Conservation (phyloP, 257 asterid genomes). For the Salvia miltiorrhiza region DNA sequence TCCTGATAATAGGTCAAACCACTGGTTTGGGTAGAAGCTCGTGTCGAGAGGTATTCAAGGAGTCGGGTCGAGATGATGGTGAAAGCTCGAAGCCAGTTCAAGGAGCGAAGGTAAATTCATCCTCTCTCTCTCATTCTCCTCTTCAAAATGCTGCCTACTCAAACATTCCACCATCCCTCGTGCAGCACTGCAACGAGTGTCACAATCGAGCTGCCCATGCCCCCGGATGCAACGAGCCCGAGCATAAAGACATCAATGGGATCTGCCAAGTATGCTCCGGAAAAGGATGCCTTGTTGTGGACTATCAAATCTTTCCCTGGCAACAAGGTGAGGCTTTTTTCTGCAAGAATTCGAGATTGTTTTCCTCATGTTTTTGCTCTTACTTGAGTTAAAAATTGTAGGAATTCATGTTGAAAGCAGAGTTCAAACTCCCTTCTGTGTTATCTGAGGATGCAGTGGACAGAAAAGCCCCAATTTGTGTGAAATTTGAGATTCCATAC, state of each 20-base stretch:
- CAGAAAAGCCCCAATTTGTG: constrained; percentile 94
- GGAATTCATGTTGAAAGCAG: constrained; percentile 98
- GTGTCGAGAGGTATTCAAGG: constrained; percentile 80
- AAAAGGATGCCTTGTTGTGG: constrained; percentile 91
- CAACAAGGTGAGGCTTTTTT: constrained; percentile 65
- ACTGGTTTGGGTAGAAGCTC: constrained; percentile 96
- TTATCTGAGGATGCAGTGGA: constrained; percentile 85
- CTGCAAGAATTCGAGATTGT: neutral
- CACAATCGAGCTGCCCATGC: constrained; percentile 94
- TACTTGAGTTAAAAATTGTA: constrained; percentile 18
- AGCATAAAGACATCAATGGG: constrained; percentile 92
- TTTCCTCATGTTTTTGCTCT: neutral
- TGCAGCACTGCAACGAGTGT: constrained; percentile 97
- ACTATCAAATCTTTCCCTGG: constrained; percentile 97
- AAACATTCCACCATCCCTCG: too few relatives aligned
- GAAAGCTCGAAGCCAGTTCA: constrained; percentile 94
- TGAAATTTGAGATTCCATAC: constrained; percentile 97
- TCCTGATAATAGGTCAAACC: constrained; percentile 70
- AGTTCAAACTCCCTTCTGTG: constrained; percentile 91
- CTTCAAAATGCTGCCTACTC: neutral
- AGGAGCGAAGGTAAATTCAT: constrained; percentile 79
- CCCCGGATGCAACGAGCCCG: constrained; percentile 94
- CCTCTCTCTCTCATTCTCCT: neutral
- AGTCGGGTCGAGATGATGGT: constrained; percentile 86
- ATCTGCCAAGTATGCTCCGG: constrained; percentile 90